Percentiles rank a stretch among this genome's conserved stretches.
Evolutionary conservation across 2,329 filamentous ascomycete species (phyloP).

Genomic region (Colletotrichum simmondsii): DNA sequence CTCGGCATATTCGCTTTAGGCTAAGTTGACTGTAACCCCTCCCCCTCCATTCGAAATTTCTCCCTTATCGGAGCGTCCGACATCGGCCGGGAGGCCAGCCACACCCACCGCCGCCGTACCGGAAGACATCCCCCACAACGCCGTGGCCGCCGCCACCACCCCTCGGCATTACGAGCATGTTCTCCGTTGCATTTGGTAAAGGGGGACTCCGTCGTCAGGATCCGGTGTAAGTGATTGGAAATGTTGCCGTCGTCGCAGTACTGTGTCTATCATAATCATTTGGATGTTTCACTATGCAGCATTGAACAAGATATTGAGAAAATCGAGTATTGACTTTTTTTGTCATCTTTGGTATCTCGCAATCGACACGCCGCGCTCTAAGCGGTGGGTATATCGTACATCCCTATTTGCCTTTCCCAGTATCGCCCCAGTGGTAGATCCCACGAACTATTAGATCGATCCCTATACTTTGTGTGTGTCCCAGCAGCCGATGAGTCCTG

Average conservation of each 20-base stretch:
- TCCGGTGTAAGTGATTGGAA: not conserved
- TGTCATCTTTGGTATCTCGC: not conserved
- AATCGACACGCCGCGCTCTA: slow-evolving; percentile 18
- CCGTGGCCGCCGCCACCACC: not conserved
- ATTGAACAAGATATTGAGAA: too few species aligned
- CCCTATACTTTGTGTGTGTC: slow-evolving; percentile 18
- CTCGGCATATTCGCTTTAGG: not conserved
- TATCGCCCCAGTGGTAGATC: slow-evolving; percentile 8
- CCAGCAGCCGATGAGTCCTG: slow-evolving; percentile 22
- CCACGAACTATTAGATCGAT: not conserved
- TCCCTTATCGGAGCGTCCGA: slow-evolving; percentile 12
- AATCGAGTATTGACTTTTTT: not conserved
- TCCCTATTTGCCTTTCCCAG: not conserved
- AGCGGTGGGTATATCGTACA: slow-evolving; percentile 27
- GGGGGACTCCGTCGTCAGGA: not conserved
- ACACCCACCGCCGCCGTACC: not conserved
- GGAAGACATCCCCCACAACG: not conserved
- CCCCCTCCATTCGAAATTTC: not conserved
- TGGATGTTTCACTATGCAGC: not conserved
- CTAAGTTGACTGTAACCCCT: not conserved
- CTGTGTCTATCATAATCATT: not conserved
- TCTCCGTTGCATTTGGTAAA: too few species aligned
- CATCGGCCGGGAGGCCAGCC: slow-evolving; percentile 17
- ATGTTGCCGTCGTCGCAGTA: too few species aligned
- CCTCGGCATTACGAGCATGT: not conserved